Conservation (phyloP, 73 alveolate genomes). For the Stentor roeselii region DNA sequence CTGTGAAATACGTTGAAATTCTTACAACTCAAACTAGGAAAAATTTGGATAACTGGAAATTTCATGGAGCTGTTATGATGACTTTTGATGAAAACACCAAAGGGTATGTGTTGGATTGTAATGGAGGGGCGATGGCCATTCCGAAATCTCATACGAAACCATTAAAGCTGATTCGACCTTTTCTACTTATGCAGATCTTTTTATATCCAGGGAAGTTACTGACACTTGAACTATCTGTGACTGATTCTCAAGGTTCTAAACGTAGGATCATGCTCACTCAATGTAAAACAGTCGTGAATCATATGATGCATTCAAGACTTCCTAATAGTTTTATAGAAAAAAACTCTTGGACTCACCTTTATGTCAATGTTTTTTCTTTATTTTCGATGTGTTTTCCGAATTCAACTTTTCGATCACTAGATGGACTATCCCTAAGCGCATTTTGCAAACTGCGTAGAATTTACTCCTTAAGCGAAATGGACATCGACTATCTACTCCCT, state of each 20-base stretch:
- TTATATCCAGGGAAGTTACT: slow-evolving; percentile 60
- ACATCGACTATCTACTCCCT: neutral
- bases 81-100: neutral
- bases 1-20: too few species aligned
- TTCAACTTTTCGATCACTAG: slow-evolving; percentile 67
- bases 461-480: slow-evolving; percentile 47
- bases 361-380: slow-evolving; percentile 65
- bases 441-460: slow-evolving; percentile 71
- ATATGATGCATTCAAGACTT: slow-evolving; percentile 83
- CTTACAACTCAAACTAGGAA: too few species aligned
- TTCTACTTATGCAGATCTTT: slow-evolving; percentile 65
- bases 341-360: slow-evolving; percentile 68
- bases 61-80: too few species aligned
- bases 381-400: slow-evolving; percentile 67
- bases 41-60: too few species aligned
- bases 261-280: slow-evolving; percentile 74
- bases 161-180: slow-evolving; percentile 63
- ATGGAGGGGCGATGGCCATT: neutral
- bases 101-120: neutral
- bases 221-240: slow-evolving; percentile 70
- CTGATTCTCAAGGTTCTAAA: slow-evolving; percentile 71
- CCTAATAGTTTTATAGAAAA: slow-evolving; percentile 68
- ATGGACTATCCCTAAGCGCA: slow-evolving; percentile 59
- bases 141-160: slow-evolving; percentile 30
- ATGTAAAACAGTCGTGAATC: slow-evolving; percentile 55